Conservation (phyloP, 306 rosid genomes). For the Rosa persica region DNA sequence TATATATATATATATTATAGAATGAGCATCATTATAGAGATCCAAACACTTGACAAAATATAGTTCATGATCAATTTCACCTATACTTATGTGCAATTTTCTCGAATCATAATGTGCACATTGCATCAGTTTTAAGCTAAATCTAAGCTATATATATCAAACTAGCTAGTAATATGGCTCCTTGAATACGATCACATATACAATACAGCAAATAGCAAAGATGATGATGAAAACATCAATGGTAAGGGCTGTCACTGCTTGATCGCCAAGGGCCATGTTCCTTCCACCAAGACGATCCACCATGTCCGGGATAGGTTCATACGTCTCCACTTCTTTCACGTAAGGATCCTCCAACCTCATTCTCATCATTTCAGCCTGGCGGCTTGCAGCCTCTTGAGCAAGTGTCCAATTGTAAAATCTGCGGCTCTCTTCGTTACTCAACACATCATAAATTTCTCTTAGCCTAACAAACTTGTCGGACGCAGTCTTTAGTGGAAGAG, state of each 20-base stretch:
- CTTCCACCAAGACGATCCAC: slow-evolving; percentile 78
- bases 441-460: slow-evolving; percentile 61
- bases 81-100: background rate
- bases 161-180: slow-evolving; percentile 50
- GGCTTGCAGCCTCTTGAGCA: slow-evolving; percentile 84
- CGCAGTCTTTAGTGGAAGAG: slow-evolving; percentile 79
- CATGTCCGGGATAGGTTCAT: slow-evolving; percentile 65
- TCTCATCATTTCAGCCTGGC: slow-evolving; percentile 65
- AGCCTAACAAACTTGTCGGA: slow-evolving; percentile 77
- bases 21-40: background rate
- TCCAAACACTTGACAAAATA: background rate
- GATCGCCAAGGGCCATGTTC: slow-evolving; percentile 79
- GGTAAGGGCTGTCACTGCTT: slow-evolving; percentile 72
- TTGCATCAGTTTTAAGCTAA: background rate
- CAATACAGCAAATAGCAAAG: slow-evolving; percentile 54
- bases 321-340: slow-evolving; percentile 38
- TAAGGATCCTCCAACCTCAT: slow-evolving; percentile 76
- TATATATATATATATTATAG: background rate
- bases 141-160: background rate
- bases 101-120: background rate
- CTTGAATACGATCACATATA: slow-evolving; percentile 59
- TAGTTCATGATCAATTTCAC: background rate
- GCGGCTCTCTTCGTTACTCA: slow-evolving; percentile 66
- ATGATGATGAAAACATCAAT: slow-evolving; percentile 60
- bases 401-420: slow-evolving; percentile 88